These are phyloP conservation scores for Lindgomyces ingoldianus DNA, from an alignment of 495 filamentous ascomycete species.

Conservation along the genomic window DNA sequence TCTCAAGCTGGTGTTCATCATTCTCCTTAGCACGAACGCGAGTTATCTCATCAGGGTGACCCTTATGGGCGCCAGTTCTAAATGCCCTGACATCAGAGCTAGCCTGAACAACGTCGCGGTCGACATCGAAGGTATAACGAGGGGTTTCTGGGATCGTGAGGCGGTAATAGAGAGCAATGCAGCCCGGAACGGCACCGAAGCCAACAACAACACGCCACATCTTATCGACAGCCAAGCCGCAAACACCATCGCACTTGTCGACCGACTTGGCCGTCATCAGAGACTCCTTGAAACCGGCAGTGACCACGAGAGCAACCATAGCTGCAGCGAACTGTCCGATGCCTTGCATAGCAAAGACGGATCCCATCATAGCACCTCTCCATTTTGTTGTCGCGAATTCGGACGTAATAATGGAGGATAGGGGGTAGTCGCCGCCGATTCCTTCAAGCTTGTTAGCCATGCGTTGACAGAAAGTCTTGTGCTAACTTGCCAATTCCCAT, in stretches of 20 bases:
- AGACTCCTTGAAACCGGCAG: constrained; percentile 66
- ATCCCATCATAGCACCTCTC: constrained; percentile 81
- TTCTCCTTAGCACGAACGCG: constrained; percentile 55
- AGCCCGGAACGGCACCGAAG: constrained; percentile 74
- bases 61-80: constrained; percentile 38
- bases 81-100: constrained; percentile 61
- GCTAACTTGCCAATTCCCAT: constrained; percentile 51
- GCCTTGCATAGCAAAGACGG: constrained; percentile 83
- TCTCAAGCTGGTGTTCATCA: constrained; percentile 51
- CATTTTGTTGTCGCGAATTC: constrained; percentile 83
- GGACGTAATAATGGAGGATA: constrained; percentile 82
- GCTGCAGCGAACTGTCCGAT: constrained; percentile 73
- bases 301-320: constrained; percentile 70
- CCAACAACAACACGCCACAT: constrained; percentile 82
- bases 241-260: constrained; percentile 62
- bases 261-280: constrained; percentile 54
- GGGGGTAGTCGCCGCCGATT: constrained; percentile 83
- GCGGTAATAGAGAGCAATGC: constrained; percentile 78
- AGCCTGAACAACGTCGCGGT: constrained; percentile 68
- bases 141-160: constrained; percentile 84
- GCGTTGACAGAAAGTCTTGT: background rate
- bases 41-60: constrained; percentile 64
- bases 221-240: constrained; percentile 70
- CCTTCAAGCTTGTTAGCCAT: constrained; percentile 67
- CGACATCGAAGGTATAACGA: constrained; percentile 81